These are phyloP conservation scores for Lepidopterella palustris DNA, from an alignment of 495 filamentous ascomycete species.

Conservation along the genomic window DNA sequence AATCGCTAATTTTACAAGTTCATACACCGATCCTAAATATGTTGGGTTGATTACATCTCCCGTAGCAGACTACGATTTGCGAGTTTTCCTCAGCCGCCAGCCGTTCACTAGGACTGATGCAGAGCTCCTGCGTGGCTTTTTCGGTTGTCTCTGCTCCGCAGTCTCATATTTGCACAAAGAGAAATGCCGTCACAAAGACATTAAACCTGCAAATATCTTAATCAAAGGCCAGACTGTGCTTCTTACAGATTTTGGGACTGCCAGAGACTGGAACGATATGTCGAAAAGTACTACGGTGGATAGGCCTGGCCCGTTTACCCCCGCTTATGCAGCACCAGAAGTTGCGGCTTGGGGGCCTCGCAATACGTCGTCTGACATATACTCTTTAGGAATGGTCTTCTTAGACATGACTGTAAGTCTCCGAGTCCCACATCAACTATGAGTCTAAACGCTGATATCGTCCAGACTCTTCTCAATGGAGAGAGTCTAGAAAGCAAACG, in stretches of 20 bases:
- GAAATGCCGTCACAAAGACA: conserved; percentile 26
- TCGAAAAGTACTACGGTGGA: conserved; percentile 16
- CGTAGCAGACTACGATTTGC: conserved; percentile 17
- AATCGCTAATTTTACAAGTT: conserved; percentile 11
- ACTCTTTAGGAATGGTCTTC: conserved; percentile 19
- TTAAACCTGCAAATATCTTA: conserved; percentile 20
- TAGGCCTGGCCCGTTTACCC: conserved; percentile 1
- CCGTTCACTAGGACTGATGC: conserved; percentile 3
- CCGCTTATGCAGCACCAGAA: conserved; percentile 17
- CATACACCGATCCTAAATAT: conserved; percentile 21
- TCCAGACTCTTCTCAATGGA: conserved; percentile 5
- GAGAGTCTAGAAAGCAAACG: conserved; percentile 1
- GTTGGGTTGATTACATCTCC: conserved; percentile 19
- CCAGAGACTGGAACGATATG: conserved; percentile 14
- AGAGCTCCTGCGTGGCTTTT: conserved; percentile 9
- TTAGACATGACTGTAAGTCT: conserved; percentile 20
- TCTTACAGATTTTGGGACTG: conserved; percentile 23
- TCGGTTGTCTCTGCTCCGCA: conserved; percentile 20
- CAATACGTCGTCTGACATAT: conserved; percentile 19
- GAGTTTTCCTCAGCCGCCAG: conserved; percentile 6
- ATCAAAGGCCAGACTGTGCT: conserved; percentile 10
- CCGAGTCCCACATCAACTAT: neutral
- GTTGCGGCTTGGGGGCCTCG: conserved; percentile 13
- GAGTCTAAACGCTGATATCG: neutral
- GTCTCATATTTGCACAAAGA: conserved; percentile 15